Evolutionary conservation across 306 rosid species (phyloP), one percentile per base, ranked within the genome.

Genomic region (Coriaria nepalensis): DNA sequence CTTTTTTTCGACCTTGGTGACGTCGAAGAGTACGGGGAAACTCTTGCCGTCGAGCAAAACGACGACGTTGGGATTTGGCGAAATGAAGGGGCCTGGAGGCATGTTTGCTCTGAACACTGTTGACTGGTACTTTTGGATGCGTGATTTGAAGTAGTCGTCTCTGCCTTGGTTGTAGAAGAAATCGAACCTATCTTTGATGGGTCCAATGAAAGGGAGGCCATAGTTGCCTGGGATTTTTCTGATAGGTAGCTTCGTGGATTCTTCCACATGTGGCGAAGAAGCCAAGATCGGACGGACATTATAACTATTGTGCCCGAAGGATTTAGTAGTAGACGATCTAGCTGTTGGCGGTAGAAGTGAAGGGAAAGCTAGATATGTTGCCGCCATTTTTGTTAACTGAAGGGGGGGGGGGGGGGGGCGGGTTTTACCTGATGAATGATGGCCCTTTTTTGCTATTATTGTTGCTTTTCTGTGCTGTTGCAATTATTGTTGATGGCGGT

Each of bases 61-160:
- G 59, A 90, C 57, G 59, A 90, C 98, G 4, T 62, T 64, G 7
- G 95, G 56, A 36, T 77, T 49, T 5, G 64, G 8, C 5, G 92
- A 8, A 33, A 85, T 73, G 59, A 72, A 60, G 0, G 92, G 93
- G 2, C 98, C 98, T 0, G 98, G 98, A 0, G 98, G 98, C 85
- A 85, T 77, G 61, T 90, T 90, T 62, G 78, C 75, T 43, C 95
- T 72, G 69, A 68, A 90, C 2, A 90, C 81, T 20, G 95, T 85
- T 2, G 98, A 90, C 14, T 62, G 49, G 65, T 90, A 65, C 13
- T 80, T 86, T 0, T 55, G 74, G 46, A 47, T 38, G 9, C 87
- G 77, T 8, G 87, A 71, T 49, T 68, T 67, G 68, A 90, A 77
- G 72, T 8, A 90, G 4, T 71, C 72, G 4, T 82, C 78, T 2